These are phyloP conservation scores for Pythium sukuiense DNA, from an alignment of 352 stramenopile species.

Conservation along the genomic window DNA sequence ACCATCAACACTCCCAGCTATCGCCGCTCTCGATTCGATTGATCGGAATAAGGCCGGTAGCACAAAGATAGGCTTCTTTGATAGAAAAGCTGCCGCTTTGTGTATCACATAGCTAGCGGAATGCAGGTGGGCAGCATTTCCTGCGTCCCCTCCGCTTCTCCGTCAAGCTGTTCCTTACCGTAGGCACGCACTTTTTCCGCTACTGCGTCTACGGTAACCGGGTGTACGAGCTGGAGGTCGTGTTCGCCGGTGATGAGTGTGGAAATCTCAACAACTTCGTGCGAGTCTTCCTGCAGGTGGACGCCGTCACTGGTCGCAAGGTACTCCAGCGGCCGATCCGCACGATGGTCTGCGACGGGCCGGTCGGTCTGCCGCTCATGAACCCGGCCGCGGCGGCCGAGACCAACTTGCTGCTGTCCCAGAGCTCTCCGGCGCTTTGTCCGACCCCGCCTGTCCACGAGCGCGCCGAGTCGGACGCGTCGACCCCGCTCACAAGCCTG, in stretches of 20 bases:
- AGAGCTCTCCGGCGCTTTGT: conserved; percentile 34
- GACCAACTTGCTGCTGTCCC: conserved; percentile 56
- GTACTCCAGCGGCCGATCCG: conserved; percentile 51
- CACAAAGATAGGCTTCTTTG: no score
- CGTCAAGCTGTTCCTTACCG: conserved; percentile 59
- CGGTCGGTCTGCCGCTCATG: conserved; percentile 61
- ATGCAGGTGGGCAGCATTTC: no score
- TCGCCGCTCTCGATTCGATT: no score
- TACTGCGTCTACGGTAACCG: conserved; percentile 77
- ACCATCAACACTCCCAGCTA: no score
- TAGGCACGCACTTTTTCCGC: conserved; percentile 77
- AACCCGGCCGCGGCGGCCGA: conserved; percentile 67
- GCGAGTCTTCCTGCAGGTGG: conserved; percentile 38
- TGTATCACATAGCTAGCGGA: no score
- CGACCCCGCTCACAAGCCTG: conserved; percentile 33
- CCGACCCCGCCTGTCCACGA: conserved; percentile 13
- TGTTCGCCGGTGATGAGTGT: conserved; percentile 80
- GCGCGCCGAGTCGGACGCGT: conserved; percentile 27
- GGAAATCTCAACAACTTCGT: conserved; percentile 90
- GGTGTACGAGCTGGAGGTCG: conserved; percentile 83
- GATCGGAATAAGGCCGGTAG: no score
- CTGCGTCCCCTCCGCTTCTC: no score
- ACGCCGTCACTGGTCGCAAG: conserved; percentile 36
- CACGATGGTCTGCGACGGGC: conserved; percentile 68
- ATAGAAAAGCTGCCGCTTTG: no score